Base-by-base conservation (phyloP, 352 stramenopile species). In the Phytophthora pistaciae region DNA sequence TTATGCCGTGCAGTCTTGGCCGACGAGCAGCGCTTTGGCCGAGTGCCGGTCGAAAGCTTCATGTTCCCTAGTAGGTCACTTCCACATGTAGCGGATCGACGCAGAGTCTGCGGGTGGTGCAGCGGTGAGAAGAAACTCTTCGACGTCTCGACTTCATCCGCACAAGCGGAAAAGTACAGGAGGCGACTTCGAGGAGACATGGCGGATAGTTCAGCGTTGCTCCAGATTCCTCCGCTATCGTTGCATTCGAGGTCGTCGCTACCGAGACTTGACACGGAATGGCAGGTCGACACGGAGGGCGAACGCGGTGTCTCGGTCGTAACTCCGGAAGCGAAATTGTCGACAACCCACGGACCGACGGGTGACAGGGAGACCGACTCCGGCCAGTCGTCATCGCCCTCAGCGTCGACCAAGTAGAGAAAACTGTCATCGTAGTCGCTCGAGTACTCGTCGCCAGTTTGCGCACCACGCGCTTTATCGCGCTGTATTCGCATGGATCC, bases 141-240 rank as follows among this genome's bases (percentile, higher is more conserved):
- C 10, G 60, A 20, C 18, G 48, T 40, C 14, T 72, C 68, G 13
- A 64, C 54, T 20, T 75, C 71, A 25, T 72, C 64, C 4, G 56
- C 75, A 57, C 72, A 90, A 5, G 79, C 71, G 1, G 85, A 93
- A 58, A 91, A 77, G 75, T 84, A 91, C 7, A 93, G 63, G n/a
- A 93, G 63, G 0, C 83, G 82, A 42, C 78, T 90, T 29, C 85
- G 83, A 49, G 85, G 85, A 0, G 85, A 93, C 29, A 88, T 65
- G n/a, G 74, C 60, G 5, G 77, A 63, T 4, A 84, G 29, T 1
- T 75, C 63, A 10, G 5, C 54, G 23, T 27, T 48, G 38, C 36
- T 64, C 55, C 44, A 66, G 6, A 59, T 68, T 21, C 11, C 50
- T 52, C 82, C 36, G 68, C 72, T 44, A 70, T 68, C 6, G 72